Evolutionary conservation across 352 stramenopile species (phyloP).

Genomic region (Globisporangium rhizosaccharum): DNA sequence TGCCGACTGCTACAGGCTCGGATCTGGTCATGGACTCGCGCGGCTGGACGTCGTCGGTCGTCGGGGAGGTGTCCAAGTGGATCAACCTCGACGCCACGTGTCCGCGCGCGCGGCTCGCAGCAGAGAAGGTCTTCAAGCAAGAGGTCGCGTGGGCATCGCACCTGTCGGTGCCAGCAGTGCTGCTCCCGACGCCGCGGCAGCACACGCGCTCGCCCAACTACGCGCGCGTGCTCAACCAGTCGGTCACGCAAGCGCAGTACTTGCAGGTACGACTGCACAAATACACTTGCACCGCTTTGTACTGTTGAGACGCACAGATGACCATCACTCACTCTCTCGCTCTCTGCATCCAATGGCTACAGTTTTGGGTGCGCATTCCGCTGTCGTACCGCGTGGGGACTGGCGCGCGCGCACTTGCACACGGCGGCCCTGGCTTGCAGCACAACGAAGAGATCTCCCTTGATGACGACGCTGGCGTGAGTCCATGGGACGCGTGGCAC

Average conservation of each 20-base stretch:
- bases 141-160: constrained; percentile 96
- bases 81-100: constrained; percentile 61
- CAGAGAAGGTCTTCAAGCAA: constrained; percentile 82
- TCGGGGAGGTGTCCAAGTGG: constrained; percentile 78
- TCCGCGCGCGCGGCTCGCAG: constrained; percentile 29
- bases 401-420: constrained; percentile 15
- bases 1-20: constrained; percentile 31
- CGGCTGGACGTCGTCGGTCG: constrained; percentile 77
- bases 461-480: constrained; percentile 21
- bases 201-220: constrained; percentile 70
- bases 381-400: constrained; percentile 32
- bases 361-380: constrained; percentile 86
- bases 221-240: constrained; percentile 76
- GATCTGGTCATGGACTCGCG: constrained; percentile 82
- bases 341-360: neutral
- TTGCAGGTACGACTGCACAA: constrained; percentile 32
- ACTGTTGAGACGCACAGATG: neutral
- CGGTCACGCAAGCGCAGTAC: constrained; percentile 70
- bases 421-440: constrained; percentile 20
- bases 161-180: constrained; percentile 92
- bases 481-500: constrained; percentile 77
- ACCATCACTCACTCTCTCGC: neutral
- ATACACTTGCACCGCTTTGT: neutral
- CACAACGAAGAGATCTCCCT: constrained; percentile 21
- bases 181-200: constrained; percentile 78